Conservation (phyloP, 345 rosid species). For the Acer saccharum region DNA sequence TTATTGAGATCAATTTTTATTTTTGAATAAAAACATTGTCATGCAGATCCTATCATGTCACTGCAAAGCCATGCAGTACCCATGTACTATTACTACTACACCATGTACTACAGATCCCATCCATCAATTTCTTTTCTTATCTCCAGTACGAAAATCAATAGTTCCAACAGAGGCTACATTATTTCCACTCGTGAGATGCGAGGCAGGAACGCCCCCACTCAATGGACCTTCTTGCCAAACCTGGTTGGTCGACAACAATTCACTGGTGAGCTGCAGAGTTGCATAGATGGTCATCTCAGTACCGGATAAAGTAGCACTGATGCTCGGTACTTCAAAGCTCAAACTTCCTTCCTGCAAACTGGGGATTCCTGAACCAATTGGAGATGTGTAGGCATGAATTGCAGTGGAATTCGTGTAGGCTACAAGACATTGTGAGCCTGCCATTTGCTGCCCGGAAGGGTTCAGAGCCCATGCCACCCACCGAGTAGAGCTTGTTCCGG, state of each 20-base stretch:
- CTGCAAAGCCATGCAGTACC: too few relatives aligned
- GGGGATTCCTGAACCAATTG: too few relatives aligned
- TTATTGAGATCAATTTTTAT: too few relatives aligned
- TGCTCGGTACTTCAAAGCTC: conserved; percentile 46
- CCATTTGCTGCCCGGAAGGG: conserved; percentile 42
- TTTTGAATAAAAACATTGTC: too few relatives aligned
- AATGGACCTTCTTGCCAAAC: conserved; percentile 76
- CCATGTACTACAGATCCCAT: too few relatives aligned
- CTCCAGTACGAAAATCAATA: conserved; percentile 52
- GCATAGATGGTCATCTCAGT: conserved; percentile 66
- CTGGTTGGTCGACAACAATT: conserved; percentile 39
- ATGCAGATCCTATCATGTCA: too few relatives aligned
- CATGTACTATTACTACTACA: too few relatives aligned
- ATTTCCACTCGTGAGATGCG: background rate
- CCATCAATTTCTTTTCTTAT: too few relatives aligned
- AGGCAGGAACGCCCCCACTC: background rate
- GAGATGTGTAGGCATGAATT: conserved; percentile 37
- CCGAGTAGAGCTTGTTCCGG: conserved; percentile 30
- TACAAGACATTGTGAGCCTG: conserved; percentile 60
- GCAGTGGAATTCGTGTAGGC: conserved; percentile 53
- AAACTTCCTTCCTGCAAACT: too few relatives aligned
- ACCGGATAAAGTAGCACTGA: conserved; percentile 30
- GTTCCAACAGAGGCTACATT: conserved; percentile 36
- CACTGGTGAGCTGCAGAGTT: conserved; percentile 42
- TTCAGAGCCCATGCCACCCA: conserved; percentile 85